Conservation (phyloP, 2,329 filamentous ascomycete species). For the Orbilia quercus region DNA sequence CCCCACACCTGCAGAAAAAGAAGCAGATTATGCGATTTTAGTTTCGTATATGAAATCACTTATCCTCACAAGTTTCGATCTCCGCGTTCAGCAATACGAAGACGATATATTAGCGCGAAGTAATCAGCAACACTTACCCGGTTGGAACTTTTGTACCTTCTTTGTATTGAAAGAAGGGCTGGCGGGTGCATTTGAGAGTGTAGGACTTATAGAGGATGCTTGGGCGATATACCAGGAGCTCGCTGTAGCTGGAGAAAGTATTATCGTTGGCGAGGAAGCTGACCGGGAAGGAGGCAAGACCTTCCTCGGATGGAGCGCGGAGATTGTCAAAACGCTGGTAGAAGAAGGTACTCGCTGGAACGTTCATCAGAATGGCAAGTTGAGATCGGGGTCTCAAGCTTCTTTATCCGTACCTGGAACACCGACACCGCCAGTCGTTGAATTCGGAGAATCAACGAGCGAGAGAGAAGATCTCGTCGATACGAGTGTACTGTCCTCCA, state of each 20-base stretch:
- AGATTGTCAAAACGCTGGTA: conserved; percentile 58
- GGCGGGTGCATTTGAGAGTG: conserved; percentile 92
- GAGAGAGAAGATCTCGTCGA: conserved; percentile 67
- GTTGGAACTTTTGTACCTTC: conserved; percentile 99
- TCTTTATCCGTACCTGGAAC: conserved; percentile 67
- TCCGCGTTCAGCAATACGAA: conserved; percentile 91
- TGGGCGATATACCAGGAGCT: conserved; percentile 95
- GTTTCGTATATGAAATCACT: conserved; percentile 86
- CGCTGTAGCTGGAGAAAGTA: conserved; percentile 83
- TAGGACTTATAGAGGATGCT: conserved; percentile 94
- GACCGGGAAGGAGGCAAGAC: conserved; percentile 66
- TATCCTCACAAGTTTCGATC: conserved; percentile 89
- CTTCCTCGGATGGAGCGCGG: conserved; percentile 59
- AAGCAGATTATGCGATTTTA: conserved; percentile 84
- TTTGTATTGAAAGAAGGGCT: conserved; percentile 97
- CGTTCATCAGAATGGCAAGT: conserved; percentile 61
- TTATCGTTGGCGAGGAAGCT: conserved; percentile 75
- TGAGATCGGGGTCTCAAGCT: conserved; percentile 62
- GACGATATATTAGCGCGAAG: conserved; percentile 97
- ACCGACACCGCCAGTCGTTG: conserved; percentile 59
- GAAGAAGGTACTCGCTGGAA: conserved; percentile 56
- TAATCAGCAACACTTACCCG: conserved; percentile 83
- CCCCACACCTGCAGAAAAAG: conserved; percentile 81
- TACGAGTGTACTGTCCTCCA: conserved; percentile 72
- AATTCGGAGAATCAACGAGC: conserved; percentile 13